Evolutionary conservation across 441 rosid genomes (phyloP).

Genomic region (Brassica hybrid): DNA sequence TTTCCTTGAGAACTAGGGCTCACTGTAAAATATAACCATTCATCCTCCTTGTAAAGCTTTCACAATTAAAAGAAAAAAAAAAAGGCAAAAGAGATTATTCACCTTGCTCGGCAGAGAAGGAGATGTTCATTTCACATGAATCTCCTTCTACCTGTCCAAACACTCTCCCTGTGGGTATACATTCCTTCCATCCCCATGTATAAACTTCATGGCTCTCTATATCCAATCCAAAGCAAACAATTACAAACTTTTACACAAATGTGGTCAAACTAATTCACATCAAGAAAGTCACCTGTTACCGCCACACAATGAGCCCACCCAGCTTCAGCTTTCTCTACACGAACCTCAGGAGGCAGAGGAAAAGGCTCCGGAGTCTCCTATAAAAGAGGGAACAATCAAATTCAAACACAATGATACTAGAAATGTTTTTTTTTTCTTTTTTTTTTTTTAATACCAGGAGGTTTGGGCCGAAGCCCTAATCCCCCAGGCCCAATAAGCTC

Average conservation of each 20-base stretch:
- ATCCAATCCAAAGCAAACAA: background rate
- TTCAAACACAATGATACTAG: slow-evolving; percentile 23
- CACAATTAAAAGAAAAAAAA: background rate
- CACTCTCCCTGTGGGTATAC: slow-evolving; percentile 89
- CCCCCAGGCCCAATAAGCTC: too few species aligned
- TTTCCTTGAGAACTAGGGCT: slow-evolving; percentile 64
- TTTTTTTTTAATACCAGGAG: too few species aligned
- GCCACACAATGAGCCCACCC: slow-evolving; percentile 99
- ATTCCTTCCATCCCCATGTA: slow-evolving; percentile 99
- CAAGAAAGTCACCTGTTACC: slow-evolving; percentile 64
- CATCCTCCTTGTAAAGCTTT: background rate
- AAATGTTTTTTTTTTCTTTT: background rate
- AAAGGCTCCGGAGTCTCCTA: slow-evolving; percentile 96
- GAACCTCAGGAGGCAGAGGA: slow-evolving; percentile 81
- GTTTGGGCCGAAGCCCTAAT: too few species aligned
- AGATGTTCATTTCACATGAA: slow-evolving; percentile 58
- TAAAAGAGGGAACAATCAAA: slow-evolving; percentile 11
- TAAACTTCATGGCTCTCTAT: slow-evolving; percentile 78
- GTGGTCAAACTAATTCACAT: background rate
- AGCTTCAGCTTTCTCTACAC: slow-evolving; percentile 80
- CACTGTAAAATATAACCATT: slow-evolving; percentile 47
- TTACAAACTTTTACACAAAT: too few species aligned
- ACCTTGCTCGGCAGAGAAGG: slow-evolving; percentile 76
- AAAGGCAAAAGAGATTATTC: too few species aligned
- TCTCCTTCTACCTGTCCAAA: slow-evolving; percentile 64